A percentile compares a stretch with the other conserved stretches of the same genome.
These are phyloP conservation scores for Lactarius indigo DNA, from an alignment of 768 basidiomycete species.

Conservation along the genomic window DNA sequence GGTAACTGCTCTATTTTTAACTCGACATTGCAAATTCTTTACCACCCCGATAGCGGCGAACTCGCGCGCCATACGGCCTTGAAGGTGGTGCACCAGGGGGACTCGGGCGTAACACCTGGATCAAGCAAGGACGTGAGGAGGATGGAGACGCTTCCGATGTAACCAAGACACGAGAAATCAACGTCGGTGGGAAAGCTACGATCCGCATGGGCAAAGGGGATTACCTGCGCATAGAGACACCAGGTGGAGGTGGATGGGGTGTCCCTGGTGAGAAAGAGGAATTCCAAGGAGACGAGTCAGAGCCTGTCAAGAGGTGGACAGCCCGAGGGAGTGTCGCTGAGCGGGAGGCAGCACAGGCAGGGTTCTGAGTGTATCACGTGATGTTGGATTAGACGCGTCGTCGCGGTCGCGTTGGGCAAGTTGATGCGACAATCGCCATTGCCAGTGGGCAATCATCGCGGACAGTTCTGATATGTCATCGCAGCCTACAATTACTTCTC, in stretches of 20 bases:
- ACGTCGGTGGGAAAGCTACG: constrained; percentile 87
- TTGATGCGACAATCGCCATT: not conserved
- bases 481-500: constrained; percentile 46
- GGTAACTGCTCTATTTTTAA: constrained; percentile 38
- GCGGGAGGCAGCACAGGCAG: constrained; percentile 53
- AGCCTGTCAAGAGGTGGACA: constrained; percentile 53
- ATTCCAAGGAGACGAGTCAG: constrained; percentile 30
- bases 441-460: not conserved
- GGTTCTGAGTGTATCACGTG: constrained; percentile 39
- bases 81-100: constrained; percentile 73
- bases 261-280: constrained; percentile 12
- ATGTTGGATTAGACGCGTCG: constrained; percentile 18
- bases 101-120: constrained; percentile 84
- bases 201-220: constrained; percentile 89
- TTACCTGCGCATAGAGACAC: constrained; percentile 75
- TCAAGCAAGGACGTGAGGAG: constrained; percentile 60
- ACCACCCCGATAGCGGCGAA: constrained; percentile 55
- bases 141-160: constrained; percentile 53
- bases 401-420: not conserved
- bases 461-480: constrained; percentile 11
- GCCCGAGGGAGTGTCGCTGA: constrained; percentile 70
- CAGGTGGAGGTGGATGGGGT: constrained; percentile 91
- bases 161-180: constrained; percentile 65
- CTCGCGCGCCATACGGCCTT: constrained; percentile 81
- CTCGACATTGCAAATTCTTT: not conserved